phyloP scores from a whole-genome alignment of 2,329 filamentous ascomycete genomes.

The Pleomassaria siparia region DNA sequence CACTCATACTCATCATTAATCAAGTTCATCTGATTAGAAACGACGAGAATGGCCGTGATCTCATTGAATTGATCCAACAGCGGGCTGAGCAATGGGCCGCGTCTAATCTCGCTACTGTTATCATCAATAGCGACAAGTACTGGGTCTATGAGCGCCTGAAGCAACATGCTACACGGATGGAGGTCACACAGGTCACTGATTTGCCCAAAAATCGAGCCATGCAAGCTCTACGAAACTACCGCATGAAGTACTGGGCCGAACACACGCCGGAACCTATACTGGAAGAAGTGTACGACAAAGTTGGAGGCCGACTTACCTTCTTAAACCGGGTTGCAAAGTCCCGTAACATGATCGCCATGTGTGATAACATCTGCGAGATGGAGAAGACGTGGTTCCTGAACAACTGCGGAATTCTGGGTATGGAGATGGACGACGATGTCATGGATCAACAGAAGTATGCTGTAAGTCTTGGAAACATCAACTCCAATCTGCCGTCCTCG shows the following conservation, averaged over 20 bases:
- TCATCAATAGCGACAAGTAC: conserved; percentile 97
- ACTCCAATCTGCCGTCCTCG: not conserved
- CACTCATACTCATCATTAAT: conserved; percentile 92
- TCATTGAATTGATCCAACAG: conserved; percentile 93
- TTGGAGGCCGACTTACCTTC: conserved; percentile 87
- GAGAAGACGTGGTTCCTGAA: conserved; percentile 81
- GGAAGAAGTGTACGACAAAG: conserved; percentile 78
- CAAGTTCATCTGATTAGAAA: conserved; percentile 89
- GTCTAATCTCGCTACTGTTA: conserved; percentile 82
- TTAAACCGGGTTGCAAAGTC: conserved; percentile 89
- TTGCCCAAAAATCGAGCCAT: conserved; percentile 78
- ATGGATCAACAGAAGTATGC: conserved; percentile 98
- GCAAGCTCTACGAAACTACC: conserved; percentile 74
- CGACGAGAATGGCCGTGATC: conserved; percentile 87
- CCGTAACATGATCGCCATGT: conserved; percentile 74
- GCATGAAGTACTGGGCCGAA: conserved; percentile 75
- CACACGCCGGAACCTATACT: conserved; percentile 57
- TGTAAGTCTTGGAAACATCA: conserved; percentile 53
- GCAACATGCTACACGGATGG: conserved; percentile 90
- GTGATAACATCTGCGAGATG: conserved; percentile 68
- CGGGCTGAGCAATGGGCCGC: conserved; percentile 96
- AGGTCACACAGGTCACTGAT: conserved; percentile 84
- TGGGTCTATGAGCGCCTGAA: conserved; percentile 98
- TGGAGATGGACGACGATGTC: conserved; percentile 89
- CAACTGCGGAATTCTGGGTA: conserved; percentile 73